Evolutionary conservation across 805 yeast genomes (phyloP).

Genomic region (Metschnikowia anglica): DNA sequence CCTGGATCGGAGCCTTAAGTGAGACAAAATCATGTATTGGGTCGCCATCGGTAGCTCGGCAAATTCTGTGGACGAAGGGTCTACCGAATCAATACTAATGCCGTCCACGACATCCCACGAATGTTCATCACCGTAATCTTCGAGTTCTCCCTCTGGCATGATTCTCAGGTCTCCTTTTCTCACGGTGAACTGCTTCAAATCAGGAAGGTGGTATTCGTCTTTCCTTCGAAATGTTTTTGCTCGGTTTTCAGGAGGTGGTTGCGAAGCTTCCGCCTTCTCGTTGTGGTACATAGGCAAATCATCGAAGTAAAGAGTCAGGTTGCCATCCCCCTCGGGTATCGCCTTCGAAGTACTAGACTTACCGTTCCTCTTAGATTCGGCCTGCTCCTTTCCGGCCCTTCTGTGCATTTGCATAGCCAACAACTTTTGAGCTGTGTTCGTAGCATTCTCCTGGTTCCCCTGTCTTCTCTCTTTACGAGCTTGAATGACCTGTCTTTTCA

Average conservation of each 20-base stretch:
- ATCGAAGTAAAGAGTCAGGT: conserved; percentile 22
- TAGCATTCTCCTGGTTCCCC: conserved; percentile 68
- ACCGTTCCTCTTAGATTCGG: no score
- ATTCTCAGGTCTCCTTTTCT: conserved; percentile 66
- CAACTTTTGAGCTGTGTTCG: conserved; percentile 74
- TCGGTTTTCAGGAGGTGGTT: background rate
- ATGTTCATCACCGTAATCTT: conserved; percentile 46
- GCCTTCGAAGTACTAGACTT: no score
- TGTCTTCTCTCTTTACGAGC: conserved; percentile 71
- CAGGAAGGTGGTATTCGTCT: conserved; percentile 88
- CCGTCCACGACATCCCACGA: conserved; percentile 58
- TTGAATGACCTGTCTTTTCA: conserved; percentile 76
- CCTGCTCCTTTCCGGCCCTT: conserved; percentile 26
- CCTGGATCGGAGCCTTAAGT: conserved; percentile 78
- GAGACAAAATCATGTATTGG: conserved; percentile 84
- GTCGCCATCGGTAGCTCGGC: conserved; percentile 74
- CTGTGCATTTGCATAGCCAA: conserved; percentile 77
- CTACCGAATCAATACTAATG: conserved; percentile 67
- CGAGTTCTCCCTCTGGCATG: conserved; percentile 69
- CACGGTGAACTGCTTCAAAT: conserved; percentile 54
- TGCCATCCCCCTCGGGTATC: conserved; percentile 3
- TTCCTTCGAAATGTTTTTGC: conserved; percentile 44
- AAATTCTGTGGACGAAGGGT: conserved; percentile 81
- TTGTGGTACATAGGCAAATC: conserved; percentile 28
- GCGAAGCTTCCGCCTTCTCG: background rate